Base-by-base conservation (phyloP, 2,329 filamentous ascomycete genomes). In the Monosporascus sp. region DNA sequence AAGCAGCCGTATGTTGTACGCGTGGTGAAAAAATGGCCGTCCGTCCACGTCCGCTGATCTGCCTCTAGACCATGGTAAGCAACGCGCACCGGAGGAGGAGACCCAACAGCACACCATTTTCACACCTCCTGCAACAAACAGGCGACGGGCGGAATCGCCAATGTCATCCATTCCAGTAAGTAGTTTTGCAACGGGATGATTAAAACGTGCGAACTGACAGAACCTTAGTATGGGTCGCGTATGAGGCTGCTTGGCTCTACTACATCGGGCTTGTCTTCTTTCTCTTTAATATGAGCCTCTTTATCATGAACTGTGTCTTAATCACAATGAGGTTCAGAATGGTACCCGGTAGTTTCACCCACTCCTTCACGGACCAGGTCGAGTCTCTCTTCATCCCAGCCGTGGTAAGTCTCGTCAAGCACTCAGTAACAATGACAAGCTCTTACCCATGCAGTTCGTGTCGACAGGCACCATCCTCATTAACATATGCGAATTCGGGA, bases 301-400 rank as follows among this genome's bases (percentile, higher is more conserved):
- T 87, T 62, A 37, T 84, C 14, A 68, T 76, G 49, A 86, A 90
- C 59, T 83, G 82, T 65, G 64, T 77, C 48, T 77, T 90, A 61
- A 81, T 93, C 38, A 76, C 80, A 9, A 70, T 84, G 9, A 82
- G 89, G 20, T 94, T 95, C 67, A 80, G 79, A 61, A 77, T 81
- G 60, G 84, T 85, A 53, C 87, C 87, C 0, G 82, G 85, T 18
- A 89, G 85, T 8, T 89, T 93, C 65, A 78, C 77, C 54, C 76
- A 81, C 15, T 90, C 87, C 0, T 87, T 94, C 55, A 74, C 83
- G 7, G 89, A 93, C 70, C 88, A 89, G 14, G 85, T 87, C 0
- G 90, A 95, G 65, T 87, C 83, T 9, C 75, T 93, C 0, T 94
- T 93, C 65, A 83, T 90, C 17, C 88, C 88, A 0, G 81, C 89